Evolutionary conservation across 257 asterid species (phyloP).

Genomic region (Rehmannia glutinosa): DNA sequence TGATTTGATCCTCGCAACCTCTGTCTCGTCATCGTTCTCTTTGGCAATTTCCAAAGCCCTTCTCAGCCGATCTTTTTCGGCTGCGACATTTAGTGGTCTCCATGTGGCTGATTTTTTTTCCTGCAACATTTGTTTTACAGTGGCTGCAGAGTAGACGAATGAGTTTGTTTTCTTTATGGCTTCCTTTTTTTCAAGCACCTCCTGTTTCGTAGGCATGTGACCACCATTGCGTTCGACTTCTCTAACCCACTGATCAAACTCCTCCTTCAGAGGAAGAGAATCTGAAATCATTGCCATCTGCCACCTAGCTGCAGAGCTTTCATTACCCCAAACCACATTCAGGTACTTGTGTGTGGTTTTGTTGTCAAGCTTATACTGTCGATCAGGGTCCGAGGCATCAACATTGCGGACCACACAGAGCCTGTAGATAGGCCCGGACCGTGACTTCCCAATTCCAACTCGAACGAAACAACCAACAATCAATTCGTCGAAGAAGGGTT

Average conservation of each 20-base stretch:
- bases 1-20: conserved; percentile 65
- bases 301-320: conserved; percentile 95
- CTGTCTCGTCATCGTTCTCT: conserved; percentile 59
- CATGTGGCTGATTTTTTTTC: conserved; percentile 95
- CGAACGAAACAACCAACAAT: conserved; percentile 96
- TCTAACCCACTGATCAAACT: conserved; percentile 91
- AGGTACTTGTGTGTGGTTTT: conserved; percentile 80
- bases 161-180: conserved; percentile 79
- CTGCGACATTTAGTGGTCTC: conserved; percentile 87
- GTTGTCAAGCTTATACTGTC: conserved; percentile 82
- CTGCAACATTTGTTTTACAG: conserved; percentile 95
- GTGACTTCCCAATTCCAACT: conserved; percentile 88
- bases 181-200: conserved; percentile 77
- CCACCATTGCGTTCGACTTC: conserved; percentile 88
- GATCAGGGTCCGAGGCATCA: conserved; percentile 77
- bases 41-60: conserved; percentile 83
- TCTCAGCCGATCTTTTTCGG: conserved; percentile 91
- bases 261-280: conserved; percentile 69
- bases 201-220: conserved; percentile 79
- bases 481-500: conserved; percentile 91
- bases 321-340: conserved; percentile 93
- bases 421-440: conserved; percentile 79
- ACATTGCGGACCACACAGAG: conserved; percentile 82
- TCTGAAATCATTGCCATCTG: conserved; percentile 98
- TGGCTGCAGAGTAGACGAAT: conserved; percentile 86